Evolutionary conservation across 2,329 filamentous ascomycete genomes (phyloP).

Genomic region (Verticillium isaacii): DNA sequence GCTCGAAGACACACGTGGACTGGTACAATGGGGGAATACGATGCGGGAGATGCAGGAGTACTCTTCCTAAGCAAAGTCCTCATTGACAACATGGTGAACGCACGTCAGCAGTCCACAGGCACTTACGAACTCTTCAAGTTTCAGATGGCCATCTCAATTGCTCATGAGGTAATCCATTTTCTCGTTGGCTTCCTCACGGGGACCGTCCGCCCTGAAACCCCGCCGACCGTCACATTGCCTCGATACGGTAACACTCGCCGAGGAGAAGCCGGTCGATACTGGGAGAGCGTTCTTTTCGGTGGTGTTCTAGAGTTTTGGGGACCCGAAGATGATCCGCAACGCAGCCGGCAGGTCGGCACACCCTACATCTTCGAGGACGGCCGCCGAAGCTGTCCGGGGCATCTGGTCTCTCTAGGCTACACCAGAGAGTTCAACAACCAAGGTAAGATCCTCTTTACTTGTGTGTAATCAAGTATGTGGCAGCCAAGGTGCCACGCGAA

Average conservation of each 20-base stretch:
- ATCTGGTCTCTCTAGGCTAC: no score
- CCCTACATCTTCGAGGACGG: neutral
- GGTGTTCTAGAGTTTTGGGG: neutral
- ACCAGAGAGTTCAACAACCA: no score
- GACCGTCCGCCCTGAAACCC: neutral
- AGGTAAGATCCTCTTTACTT: no score
- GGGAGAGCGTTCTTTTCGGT: neutral
- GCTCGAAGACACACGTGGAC: neutral
- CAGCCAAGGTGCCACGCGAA: no score
- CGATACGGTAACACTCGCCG: neutral
- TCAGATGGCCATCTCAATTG: constrained; percentile 1
- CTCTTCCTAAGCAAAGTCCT: neutral
- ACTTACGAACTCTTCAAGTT: constrained; percentile 1
- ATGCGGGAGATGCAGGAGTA: neutral
- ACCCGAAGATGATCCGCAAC: neutral
- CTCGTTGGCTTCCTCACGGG: neutral
- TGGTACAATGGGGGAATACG: neutral
- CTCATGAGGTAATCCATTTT: constrained; percentile 1
- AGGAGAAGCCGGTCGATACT: neutral
- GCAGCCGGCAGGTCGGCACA: neutral
- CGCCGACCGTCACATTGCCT: neutral
- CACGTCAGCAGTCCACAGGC: neutral
- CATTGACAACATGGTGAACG: neutral
- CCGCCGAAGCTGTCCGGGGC: no score
- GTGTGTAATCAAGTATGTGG: no score